phyloP scores from a whole-genome alignment of 768 basidiomycete genomes.

The Amylocystis lapponica region DNA sequence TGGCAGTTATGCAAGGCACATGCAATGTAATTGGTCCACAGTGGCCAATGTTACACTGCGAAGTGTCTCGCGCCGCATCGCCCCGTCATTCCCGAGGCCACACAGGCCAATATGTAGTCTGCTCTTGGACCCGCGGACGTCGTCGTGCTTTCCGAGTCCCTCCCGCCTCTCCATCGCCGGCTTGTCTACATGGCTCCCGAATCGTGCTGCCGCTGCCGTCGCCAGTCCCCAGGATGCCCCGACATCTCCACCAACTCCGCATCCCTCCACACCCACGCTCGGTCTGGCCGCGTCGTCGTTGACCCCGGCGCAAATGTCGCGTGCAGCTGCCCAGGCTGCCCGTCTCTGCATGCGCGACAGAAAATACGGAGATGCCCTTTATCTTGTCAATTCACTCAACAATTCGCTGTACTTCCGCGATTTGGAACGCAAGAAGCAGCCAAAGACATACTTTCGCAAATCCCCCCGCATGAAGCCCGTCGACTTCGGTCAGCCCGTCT shows the following conservation, averaged over 20 bases:
- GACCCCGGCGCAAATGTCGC: constrained; percentile 21
- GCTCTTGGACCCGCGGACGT: no score
- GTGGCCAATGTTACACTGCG: constrained; percentile 38
- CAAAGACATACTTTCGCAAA: background rate
- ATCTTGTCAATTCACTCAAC: constrained; percentile 53
- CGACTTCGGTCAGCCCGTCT: constrained; percentile 43
- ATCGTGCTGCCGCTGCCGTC: background rate
- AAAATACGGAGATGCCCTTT: constrained; percentile 43
- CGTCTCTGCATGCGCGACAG: constrained; percentile 38
- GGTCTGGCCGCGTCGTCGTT: constrained; percentile 1
- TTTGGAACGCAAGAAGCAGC: constrained; percentile 22
- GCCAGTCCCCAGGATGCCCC: background rate
- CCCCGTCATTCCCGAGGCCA: no score
- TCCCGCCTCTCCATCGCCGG: background rate
- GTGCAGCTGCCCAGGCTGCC: constrained; percentile 46
- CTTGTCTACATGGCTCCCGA: background rate
- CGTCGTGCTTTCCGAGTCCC: background rate
- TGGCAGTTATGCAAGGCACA: constrained; percentile 56
- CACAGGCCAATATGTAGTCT: no score
- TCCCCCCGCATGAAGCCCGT: constrained; percentile 24
- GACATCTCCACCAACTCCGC: background rate
- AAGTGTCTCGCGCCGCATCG: background rate
- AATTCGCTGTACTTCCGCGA: constrained; percentile 27
- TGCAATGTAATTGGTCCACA: constrained; percentile 63
- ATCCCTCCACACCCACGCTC: background rate